These are phyloP conservation scores for Hylodesmum podocarpum DNA, from an alignment of 306 rosid species.

Conservation along the genomic window DNA sequence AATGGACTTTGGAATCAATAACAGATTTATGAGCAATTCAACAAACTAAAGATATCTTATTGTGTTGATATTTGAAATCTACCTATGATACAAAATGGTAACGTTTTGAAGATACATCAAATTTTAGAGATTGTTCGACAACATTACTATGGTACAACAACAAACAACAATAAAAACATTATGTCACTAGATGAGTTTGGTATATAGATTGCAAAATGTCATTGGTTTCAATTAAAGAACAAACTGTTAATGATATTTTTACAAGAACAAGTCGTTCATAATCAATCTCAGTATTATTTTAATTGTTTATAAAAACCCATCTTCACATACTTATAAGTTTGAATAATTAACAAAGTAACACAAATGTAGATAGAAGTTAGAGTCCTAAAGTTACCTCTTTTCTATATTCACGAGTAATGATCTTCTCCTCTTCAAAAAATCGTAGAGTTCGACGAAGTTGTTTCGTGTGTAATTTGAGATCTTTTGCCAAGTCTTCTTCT, in stretches of 20 bases:
- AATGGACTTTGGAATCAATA: neutral
- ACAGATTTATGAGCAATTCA: neutral
- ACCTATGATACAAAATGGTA: neutral
- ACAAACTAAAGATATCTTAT: neutral
- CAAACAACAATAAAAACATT: neutral
- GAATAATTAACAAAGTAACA: neutral
- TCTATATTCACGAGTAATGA: conserved; percentile 83
- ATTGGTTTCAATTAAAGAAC: neutral
- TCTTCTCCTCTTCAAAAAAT: conserved; percentile 87
- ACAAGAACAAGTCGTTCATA: neutral
- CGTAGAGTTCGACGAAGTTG: conserved; percentile 82
- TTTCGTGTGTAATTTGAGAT: conserved; percentile 80
- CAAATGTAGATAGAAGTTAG: conserved; percentile 6
- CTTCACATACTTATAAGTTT: neutral
- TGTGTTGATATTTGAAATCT: neutral
- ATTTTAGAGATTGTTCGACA: neutral
- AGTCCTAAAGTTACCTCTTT: conserved; percentile 59
- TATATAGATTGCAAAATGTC: neutral
- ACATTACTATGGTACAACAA: neutral
- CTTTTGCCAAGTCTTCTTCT: conserved; percentile 94
- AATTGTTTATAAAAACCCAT: neutral
- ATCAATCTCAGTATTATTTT: too few relatives aligned
- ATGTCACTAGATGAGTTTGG: neutral
- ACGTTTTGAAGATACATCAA: neutral
- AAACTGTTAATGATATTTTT: neutral